These are phyloP conservation scores for Dendrothele bispora DNA, from an alignment of 768 basidiomycete species.

Conservation along the genomic window DNA sequence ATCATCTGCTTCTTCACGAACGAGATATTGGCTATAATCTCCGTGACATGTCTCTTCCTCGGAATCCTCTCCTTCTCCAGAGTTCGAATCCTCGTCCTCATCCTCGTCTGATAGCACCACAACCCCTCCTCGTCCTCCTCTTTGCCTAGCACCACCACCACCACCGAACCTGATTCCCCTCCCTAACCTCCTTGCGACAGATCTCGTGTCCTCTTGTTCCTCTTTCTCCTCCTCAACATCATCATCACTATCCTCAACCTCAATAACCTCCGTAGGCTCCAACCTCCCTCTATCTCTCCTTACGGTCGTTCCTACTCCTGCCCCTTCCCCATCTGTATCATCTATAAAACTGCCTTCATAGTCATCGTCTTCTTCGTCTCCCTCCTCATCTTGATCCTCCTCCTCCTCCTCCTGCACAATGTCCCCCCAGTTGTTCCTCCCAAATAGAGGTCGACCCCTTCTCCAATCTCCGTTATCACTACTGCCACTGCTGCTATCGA, in stretches of 20 bases:
- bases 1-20: too few species aligned
- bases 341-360: slow-evolving; percentile 62
- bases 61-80: background rate
- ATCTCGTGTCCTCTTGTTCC: background rate
- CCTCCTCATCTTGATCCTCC: slow-evolving; percentile 19
- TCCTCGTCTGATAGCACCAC: background rate
- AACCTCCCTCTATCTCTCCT: slow-evolving; percentile 12
- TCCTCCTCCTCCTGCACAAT: slow-evolving; percentile 10
- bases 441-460: slow-evolving; percentile 12
- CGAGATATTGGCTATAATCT: too few species aligned
- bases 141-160: background rate
- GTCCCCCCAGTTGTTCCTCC: slow-evolving; percentile 1
- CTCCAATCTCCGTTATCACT: slow-evolving; percentile 13
- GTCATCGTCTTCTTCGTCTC: slow-evolving; percentile 32
- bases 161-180: background rate
- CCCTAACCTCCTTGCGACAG: background rate
- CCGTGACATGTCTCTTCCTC: background rate
- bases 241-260: slow-evolving; percentile 8
- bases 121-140: background rate
- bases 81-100: background rate
- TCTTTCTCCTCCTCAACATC: slow-evolving; percentile 7
- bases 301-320: too few species aligned
- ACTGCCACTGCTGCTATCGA: too few species aligned
- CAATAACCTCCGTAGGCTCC: slow-evolving; percentile 9
- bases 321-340: too few species aligned